A percentile compares a stretch with the other conserved stretches of the same genome.
These are phyloP conservation scores for Colletotrichum magnum DNA, from an alignment of 2,329 filamentous ascomycete genomes.

Conservation along the genomic window DNA sequence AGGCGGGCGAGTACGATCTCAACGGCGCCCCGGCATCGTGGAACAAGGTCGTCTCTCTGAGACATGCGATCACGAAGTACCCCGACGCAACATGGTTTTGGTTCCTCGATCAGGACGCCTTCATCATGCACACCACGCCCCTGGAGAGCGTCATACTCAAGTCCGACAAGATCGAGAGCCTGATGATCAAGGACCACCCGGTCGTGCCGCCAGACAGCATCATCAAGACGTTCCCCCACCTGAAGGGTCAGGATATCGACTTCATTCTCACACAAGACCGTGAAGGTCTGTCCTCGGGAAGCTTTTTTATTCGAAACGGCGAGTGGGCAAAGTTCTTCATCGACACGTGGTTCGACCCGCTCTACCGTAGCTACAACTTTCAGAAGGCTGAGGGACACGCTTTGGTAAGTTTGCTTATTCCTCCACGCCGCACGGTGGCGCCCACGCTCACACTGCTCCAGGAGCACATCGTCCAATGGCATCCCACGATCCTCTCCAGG, in stretches of 20 bases:
- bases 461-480: conserved; percentile 96
- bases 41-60: conserved; percentile 86
- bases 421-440: not conserved
- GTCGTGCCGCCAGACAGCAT: conserved; percentile 97
- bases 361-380: conserved; percentile 96
- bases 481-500: conserved; percentile 93
- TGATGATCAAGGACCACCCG: conserved; percentile 88
- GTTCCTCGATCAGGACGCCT: conserved; percentile 85
- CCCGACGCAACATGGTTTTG: conserved; percentile 87
- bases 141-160: conserved; percentile 81
- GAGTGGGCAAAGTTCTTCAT: conserved; percentile 95
- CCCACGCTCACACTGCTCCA: conserved; percentile 50
- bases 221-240: conserved; percentile 90
- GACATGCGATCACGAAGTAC: conserved; percentile 87
- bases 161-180: conserved; percentile 74
- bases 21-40: conserved; percentile 73
- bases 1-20: conserved; percentile 81
- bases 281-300: conserved; percentile 81
- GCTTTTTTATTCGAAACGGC: conserved; percentile 84
- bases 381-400: conserved; percentile 95
- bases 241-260: conserved; percentile 84
- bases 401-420: conserved; percentile 70
- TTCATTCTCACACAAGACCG: conserved; percentile 88
- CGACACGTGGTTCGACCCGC: conserved; percentile 95
- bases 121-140: conserved; percentile 87